Base-by-base conservation (phyloP, 2,329 filamentous ascomycete genomes). In the Tolypocladium endophyticum region DNA sequence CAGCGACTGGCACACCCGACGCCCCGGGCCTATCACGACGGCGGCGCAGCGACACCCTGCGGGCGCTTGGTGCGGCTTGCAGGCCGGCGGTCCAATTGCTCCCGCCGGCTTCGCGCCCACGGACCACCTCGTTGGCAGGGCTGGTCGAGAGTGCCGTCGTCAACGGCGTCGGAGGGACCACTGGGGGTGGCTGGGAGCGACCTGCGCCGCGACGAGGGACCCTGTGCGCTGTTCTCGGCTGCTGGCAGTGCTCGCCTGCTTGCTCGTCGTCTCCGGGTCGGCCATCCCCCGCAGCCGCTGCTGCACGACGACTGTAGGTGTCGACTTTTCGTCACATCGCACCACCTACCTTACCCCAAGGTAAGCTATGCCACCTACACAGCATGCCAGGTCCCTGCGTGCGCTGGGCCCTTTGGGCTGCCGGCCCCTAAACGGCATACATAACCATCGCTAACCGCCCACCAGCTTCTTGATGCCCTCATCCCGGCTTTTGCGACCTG, bases 401-500 rank as follows among this genome's bases (percentile, higher is more conserved):
- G 20, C 30, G 4, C 50, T 23, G 12, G 9, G 20, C 11, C 20
- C 18, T 9, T 16, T 23, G 50, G 6, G 30, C 50, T 54, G 20
- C 50, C 50, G 28, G 35, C 28, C 56, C 52, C 59, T 52, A 55
- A 39, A 23, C 30, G 39, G 54, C 58, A 72, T 80, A 80, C 78
- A 79, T 80, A 81, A 80, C 74, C 70, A 68, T 66, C 71, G 69
- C 70, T 75, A 77, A 72, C 72, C 76, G 76, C 78, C 77, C 75
- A 67, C 67, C 61, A 63, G 65, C 64, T 64, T 69, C 69, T 68
- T 67, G 64, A 68, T 66, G 64, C 66, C 64, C 67, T 70, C 67
- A 66, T 72, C 68, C 70, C 69, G 71, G 70, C 67, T 76, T 77
- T 77, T 76, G 75, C 71, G 70, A 72, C 70, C 66, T 69, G 64